Evolutionary conservation across 2,329 filamentous ascomycete genomes (phyloP), one percentile per base, ranked within the genome.

Genomic region (Diaporthe aspalathi): DNA sequence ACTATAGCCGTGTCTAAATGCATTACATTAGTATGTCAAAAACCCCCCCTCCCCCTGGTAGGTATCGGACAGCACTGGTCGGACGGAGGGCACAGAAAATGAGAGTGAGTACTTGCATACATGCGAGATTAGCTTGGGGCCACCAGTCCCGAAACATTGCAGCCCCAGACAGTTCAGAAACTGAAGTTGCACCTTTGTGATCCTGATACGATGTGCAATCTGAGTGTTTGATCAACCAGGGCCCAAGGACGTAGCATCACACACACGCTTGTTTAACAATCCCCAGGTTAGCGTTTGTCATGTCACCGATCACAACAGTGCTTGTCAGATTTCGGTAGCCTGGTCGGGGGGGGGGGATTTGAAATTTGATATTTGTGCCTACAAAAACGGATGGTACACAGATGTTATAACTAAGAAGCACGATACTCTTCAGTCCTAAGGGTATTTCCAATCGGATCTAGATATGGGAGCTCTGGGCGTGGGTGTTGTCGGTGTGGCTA

Each of bases 91-190:
- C 27, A 38, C 16, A 38, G n/a, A 45, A 65, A 45, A 65, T 65
- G 60, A 65, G 29, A 16, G 60, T 65, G 60, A 65, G 60, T 17
- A 49, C 45, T 32, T 50, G 60, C 60, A 24, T 50, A 12, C 7
- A 50, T 35, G 5, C 9, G 60, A 50, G 27, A 27, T 50, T 50
- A 29, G 27, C 38, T 29, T 65, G 45, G 60, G 27, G 12, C 49
- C 45, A 65, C 29, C n/a, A 24, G 12, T 8, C 12, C 45, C 27
- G 45, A 50, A 29, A 50, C 43, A 50, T 50, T 5, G 8, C 32
- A 65, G 60, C 60, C 60, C 35, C 60, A 50, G 45, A 38, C 22
- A n/a, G 43, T 32, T 63, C 27, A n/a, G 29, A n/a, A 65, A 49
- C n/a, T 24, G 27, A n/a, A 22, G 60, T 22, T 38, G 29, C 29